Conservation (phyloP, 805 yeast genomes). For the Cyberlindnera mrakii region DNA sequence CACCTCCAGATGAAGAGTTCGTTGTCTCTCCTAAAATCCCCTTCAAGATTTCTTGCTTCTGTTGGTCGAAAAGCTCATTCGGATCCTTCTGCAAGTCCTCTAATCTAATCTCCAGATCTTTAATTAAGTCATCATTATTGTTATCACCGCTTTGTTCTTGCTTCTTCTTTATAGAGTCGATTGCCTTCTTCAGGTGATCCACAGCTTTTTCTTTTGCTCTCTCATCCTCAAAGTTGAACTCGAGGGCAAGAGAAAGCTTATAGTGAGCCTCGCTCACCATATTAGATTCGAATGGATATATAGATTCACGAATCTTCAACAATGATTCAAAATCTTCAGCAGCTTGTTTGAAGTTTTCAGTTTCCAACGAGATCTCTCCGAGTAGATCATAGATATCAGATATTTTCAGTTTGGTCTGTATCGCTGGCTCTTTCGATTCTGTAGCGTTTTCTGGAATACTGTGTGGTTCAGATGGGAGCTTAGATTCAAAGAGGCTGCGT, state of each 20-base stretch:
- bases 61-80: conserved; percentile 39
- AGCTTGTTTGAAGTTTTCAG: conserved; percentile 82
- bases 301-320: conserved; percentile 44
- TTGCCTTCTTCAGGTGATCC: conserved; percentile 48
- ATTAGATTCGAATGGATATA: conserved; percentile 46
- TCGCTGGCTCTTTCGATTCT: conserved; percentile 27
- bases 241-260: conserved; percentile 73
- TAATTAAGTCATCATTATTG: conserved; percentile 39
- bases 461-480: conserved; percentile 18
- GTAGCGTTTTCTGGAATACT: conserved; percentile 16
- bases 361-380: conserved; percentile 87
- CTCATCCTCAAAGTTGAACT: conserved; percentile 55
- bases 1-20: conserved; percentile 18
- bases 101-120: conserved; percentile 50
- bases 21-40: conserved; percentile 49
- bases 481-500: conserved; percentile 51
- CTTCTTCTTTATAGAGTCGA: conserved; percentile 34
- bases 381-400: conserved; percentile 72
- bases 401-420: conserved; percentile 42
- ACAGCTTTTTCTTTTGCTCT: conserved; percentile 43
- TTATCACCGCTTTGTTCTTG: conserved; percentile 28
- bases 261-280: conserved; percentile 74
- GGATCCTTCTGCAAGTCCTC: conserved; percentile 51
- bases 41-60: conserved; percentile 47
- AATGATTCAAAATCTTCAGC: conserved; percentile 59